Conservation (phyloP, 78 protist species). For the Dictyostelium capitatum region DNA sequence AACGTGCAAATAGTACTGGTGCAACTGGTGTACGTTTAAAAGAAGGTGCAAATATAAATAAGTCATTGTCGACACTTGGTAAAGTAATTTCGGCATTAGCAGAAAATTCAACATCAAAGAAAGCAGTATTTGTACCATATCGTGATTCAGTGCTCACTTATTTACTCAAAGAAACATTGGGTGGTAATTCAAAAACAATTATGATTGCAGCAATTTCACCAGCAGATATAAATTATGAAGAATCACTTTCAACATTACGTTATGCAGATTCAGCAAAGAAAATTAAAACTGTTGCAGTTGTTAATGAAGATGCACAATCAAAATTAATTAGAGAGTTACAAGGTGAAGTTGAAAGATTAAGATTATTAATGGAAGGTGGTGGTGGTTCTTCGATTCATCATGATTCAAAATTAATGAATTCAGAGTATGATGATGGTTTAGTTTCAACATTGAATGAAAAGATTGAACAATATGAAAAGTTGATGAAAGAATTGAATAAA, state of each 20-base stretch:
- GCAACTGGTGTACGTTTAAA: conserved; percentile 89
- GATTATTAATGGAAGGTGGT: conserved; percentile 25
- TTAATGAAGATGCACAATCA: conserved; percentile 90
- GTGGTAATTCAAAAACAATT: conserved; percentile 96
- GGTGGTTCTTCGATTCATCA: not conserved
- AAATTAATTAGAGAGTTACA: conserved; percentile 82
- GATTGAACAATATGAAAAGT: conserved; percentile 69
- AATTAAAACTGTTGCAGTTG: conserved; percentile 90
- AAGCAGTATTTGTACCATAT: conserved; percentile 92
- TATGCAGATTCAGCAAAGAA: conserved; percentile 96
- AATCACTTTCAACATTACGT: conserved; percentile 95
- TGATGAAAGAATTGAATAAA: conserved; percentile 71
- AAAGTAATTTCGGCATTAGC: conserved; percentile 91
- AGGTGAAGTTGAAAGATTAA: conserved; percentile 70
- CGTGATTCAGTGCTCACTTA: conserved; percentile 96
- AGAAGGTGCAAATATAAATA: conserved; percentile 90
- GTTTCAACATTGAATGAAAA: conserved; percentile 53
- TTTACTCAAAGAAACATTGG: conserved; percentile 96
- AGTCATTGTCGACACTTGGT: conserved; percentile 91
- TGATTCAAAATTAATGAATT: conserved; percentile 12
- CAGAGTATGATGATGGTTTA: conserved; percentile 2
- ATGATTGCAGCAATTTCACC: conserved; percentile 94
- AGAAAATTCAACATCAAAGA: conserved; percentile 83
- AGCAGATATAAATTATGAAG: conserved; percentile 89
- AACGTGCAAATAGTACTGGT: conserved; percentile 88